Conservation (phyloP, 768 basidiomycete species). For the Boletus sensibilis region DNA sequence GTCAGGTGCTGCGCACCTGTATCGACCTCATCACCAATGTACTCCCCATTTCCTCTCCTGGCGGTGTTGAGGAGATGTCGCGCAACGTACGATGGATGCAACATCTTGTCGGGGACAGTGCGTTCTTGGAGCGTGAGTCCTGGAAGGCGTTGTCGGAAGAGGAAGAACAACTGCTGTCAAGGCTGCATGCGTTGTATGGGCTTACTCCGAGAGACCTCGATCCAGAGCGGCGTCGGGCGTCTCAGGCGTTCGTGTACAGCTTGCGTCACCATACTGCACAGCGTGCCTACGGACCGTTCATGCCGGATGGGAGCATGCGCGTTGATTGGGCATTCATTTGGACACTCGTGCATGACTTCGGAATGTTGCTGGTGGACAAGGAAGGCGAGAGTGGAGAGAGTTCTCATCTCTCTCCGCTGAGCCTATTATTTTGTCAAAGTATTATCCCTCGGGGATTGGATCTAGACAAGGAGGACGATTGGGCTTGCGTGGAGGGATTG, state of each 20-base stretch:
- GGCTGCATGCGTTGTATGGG: conserved; percentile 58
- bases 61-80: conserved; percentile 36
- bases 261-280: conserved; percentile 53
- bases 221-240: conserved; percentile 33
- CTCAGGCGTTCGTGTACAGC: conserved; percentile 60
- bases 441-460: conserved; percentile 41
- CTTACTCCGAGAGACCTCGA: conserved; percentile 46
- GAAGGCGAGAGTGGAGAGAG: conserved; percentile 33
- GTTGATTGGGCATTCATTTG: conserved; percentile 63
- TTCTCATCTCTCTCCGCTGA: conserved; percentile 41
- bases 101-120: conserved; percentile 40
- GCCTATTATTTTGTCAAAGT: conserved; percentile 54
- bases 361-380: conserved; percentile 49
- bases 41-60: conserved; percentile 35
- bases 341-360: conserved; percentile 55
- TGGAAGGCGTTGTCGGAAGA: conserved; percentile 36
- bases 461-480: conserved; percentile 31
- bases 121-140: conserved; percentile 42
- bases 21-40: conserved; percentile 47
- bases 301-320: conserved; percentile 39
- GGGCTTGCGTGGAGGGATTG: conserved; percentile 46
- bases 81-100: conserved; percentile 53
- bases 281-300: conserved; percentile 58
- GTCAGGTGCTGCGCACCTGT: conserved; percentile 45
- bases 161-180: conserved; percentile 43